phyloP scores from a whole-genome alignment of 192 early-diverging fungal genomes.

The Spizellomyces sp. region DNA sequence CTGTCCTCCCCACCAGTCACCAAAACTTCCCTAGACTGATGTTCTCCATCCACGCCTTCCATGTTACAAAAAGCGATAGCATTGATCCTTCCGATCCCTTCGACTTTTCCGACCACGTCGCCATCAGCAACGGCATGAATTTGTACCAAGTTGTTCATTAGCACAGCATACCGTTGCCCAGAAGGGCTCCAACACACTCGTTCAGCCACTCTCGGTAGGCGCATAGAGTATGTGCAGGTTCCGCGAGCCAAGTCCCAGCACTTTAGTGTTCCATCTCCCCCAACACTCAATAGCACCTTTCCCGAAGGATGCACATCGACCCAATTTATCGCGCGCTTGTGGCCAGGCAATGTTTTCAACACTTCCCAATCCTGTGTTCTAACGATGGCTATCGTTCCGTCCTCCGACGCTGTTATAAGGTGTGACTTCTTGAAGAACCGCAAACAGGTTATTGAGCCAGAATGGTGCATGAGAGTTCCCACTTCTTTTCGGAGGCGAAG shows the following conservation, averaged over 20 bases:
- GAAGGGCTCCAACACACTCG: conserved; percentile 41
- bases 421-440: conserved; percentile 80
- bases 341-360: conserved; percentile 78
- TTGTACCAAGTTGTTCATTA: conserved; percentile 39
- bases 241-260: conserved; percentile 53
- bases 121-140: conserved; percentile 31
- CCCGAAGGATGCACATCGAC: conserved; percentile 95
- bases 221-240: conserved; percentile 44
- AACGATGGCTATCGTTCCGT: conserved; percentile 86
- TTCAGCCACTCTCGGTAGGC: conserved; percentile 32
- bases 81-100: conserved; percentile 30
- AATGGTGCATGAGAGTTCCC: conserved; percentile 89
- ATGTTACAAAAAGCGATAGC: conserved; percentile 27
- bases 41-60: conserved; percentile 1
- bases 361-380: conserved; percentile 96
- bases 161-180: conserved; percentile 40
- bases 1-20: conserved; percentile 46
- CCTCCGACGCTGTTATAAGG: conserved; percentile 87
- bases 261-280: conserved; percentile 46
- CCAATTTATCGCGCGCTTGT: conserved; percentile 70
- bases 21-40: conserved; percentile 17
- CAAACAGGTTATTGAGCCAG: conserved; percentile 87
- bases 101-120: conserved; percentile 23
- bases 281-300: conserved; percentile 86
- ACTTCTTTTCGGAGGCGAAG: conserved; percentile 84